Evolutionary conservation across 2,329 filamentous ascomycete genomes (phyloP), one percentile per base, ranked within the genome.

Genomic region (Calonectria pauciramosa): DNA sequence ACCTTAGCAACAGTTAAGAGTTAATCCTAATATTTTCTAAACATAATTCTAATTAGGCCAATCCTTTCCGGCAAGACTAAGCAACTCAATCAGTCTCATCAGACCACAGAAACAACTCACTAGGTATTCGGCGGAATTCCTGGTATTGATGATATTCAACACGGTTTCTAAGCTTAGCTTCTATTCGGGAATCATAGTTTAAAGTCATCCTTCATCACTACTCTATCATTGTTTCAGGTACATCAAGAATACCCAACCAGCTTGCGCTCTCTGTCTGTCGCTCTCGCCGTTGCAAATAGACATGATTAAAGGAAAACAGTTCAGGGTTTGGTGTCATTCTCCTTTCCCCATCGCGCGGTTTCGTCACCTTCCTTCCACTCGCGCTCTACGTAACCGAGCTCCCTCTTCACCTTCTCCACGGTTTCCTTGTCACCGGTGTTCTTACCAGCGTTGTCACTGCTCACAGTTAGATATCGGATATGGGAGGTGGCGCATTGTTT

Each of bases 391-490:
- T 99, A 99, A 0, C 96, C 96, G 52, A 98, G 89, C 76, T 94
- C 90, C 81, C 91, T 89, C 90, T 99, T 99, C 76, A 99, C 96
- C 78, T 93, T 91, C 71, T 93, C 89, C 0, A 99, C 94, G 1
- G 94, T 95, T 26, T 89, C 89, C 80, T 92, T 91, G 82, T 98
- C 94, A 10, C 97, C 97, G 0, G 96, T 99, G 82, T 99, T 99
- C 89, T 99, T 99, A 59, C 96, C 92, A 77, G 93, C 90, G 82
- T 99, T 98, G 84, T 96, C 94, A 77, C 90, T 91, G 26, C 10
- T 26, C 4, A 14, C 5, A 20, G 60, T 84, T 70, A 84, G 78
- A 44, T 2, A 9, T 5, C 7, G 16, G n/a, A 10, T 13, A 2
- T 5, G 26, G 10, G 10, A 47, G n/a, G 14, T n/a, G 13, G 34